A percentile compares a stretch with the other conserved stretches of the same genome.
Evolutionary conservation across 2,329 filamentous ascomycete genomes (phyloP).

Genomic region (Lachnellula suecica): DNA sequence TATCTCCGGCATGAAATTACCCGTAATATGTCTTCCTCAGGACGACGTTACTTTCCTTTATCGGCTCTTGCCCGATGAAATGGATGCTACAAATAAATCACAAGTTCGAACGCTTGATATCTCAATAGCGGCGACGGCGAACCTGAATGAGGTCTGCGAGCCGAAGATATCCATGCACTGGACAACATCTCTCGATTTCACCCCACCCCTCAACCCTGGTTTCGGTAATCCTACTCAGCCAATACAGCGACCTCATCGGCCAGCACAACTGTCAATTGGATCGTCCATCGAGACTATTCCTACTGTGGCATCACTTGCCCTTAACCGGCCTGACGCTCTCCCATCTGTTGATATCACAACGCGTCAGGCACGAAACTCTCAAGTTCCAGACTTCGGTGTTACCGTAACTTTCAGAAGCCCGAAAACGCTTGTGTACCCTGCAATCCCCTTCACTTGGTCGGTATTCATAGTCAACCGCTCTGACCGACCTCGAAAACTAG

Average conservation of each 20-base stretch:
- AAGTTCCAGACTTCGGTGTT: constrained; percentile 63
- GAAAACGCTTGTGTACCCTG: constrained; percentile 57
- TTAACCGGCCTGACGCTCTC: constrained; percentile 58
- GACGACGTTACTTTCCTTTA: constrained; percentile 78
- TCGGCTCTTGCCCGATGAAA: constrained; percentile 51
- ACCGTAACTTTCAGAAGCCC: constrained; percentile 72
- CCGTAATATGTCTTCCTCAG: constrained; percentile 63
- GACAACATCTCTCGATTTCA: constrained; percentile 70
- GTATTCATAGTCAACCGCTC: constrained; percentile 76
- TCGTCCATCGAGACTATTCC: constrained; percentile 53
- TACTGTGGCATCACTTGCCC: constrained; percentile 53
- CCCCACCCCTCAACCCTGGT: constrained; percentile 61
- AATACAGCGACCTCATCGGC: constrained; percentile 62
- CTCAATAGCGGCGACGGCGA: constrained; percentile 58
- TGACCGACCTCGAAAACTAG: constrained; percentile 62
- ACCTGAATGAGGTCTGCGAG: constrained; percentile 56
- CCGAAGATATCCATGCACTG: constrained; percentile 65
- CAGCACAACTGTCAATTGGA: constrained; percentile 63
- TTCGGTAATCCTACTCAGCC: constrained; percentile 56
- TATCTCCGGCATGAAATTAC: constrained; percentile 48
- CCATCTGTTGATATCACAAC: constrained; percentile 55
- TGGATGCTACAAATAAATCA: constrained; percentile 40
- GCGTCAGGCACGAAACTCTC: constrained; percentile 39
- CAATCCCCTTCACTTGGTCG: constrained; percentile 69
- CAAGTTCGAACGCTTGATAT: constrained; percentile 56